Evolutionary conservation across 345 rosid genomes (phyloP).

Genomic region (Lepidium sativum): DNA sequence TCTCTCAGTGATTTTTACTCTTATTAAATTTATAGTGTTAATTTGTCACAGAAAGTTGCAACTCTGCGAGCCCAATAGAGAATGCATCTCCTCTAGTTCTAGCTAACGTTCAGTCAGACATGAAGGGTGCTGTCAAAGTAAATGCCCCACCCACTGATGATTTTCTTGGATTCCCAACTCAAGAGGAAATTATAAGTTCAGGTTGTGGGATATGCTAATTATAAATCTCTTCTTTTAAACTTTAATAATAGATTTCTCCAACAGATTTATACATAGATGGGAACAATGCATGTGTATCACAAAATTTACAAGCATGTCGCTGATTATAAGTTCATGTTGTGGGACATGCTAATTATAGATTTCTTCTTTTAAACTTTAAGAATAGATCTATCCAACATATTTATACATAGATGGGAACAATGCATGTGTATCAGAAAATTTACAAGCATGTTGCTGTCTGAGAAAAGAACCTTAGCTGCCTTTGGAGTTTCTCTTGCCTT

Average conservation of each 20-base stretch:
- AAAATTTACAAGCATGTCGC: background rate
- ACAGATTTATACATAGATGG: background rate
- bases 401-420: background rate
- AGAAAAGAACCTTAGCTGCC: background rate
- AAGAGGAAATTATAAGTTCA: conserved; percentile 45
- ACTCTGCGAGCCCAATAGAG: conserved; percentile 30
- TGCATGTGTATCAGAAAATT: background rate
- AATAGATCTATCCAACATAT: background rate
- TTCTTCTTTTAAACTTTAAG: background rate
- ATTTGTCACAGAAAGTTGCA: conserved; percentile 35
- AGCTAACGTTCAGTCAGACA: conserved; percentile 23
- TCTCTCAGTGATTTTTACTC: conserved; percentile 1
- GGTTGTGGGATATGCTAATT: conserved; percentile 33
- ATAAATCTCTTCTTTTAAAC: background rate
- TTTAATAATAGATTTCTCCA: background rate
- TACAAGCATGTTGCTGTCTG: background rate
- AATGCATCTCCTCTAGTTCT: conserved; percentile 26
- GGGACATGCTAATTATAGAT: background rate
- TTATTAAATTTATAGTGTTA: conserved; percentile 11
- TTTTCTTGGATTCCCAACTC: conserved; percentile 66
- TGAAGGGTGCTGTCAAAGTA: conserved; percentile 31
- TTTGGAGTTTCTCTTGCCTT: background rate
- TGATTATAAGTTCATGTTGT: conserved; percentile 50
- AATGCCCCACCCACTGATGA: conserved; percentile 48
- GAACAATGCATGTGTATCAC: background rate